phyloP scores from a whole-genome alignment of 441 rosid species.

The Erodium texanum region DNA sequence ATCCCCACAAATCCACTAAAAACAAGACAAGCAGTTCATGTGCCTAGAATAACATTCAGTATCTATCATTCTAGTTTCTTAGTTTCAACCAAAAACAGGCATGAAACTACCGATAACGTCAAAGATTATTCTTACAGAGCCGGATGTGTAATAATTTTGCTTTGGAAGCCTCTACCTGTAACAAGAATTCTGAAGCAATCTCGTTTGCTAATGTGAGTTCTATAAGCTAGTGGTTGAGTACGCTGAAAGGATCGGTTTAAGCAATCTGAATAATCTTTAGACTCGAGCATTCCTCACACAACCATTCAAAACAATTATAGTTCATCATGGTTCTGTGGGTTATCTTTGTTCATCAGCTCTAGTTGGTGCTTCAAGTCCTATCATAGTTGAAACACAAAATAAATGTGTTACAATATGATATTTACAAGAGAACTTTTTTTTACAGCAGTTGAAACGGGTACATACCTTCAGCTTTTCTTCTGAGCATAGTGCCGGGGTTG shows the following conservation, averaged over 20 bases:
- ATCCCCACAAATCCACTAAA: background rate
- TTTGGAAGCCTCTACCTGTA: slow-evolving; percentile 2
- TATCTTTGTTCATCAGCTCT: slow-evolving; percentile 51
- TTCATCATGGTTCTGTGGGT: slow-evolving; percentile 59
- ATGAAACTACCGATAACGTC: background rate
- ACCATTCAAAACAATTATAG: slow-evolving; percentile 29
- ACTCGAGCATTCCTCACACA: background rate
- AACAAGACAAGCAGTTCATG: background rate
- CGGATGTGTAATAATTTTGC: background rate
- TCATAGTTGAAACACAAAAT: background rate
- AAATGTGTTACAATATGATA: background rate
- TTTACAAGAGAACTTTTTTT: background rate
- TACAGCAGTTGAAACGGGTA: background rate
- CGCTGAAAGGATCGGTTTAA: background rate
- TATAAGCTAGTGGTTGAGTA: background rate
- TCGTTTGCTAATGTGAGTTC: background rate
- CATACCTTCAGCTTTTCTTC: slow-evolving; percentile 76
- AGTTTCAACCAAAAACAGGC: background rate
- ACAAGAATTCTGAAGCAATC: background rate
- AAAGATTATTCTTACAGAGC: background rate
- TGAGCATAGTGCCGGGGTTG: slow-evolving; percentile 70
- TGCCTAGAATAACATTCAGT: background rate
- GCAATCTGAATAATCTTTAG: background rate
- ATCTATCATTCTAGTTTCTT: background rate
- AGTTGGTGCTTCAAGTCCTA: slow-evolving; percentile 73